Conservation (phyloP, 169 alveolate genomes). For the Plasmodium vivax region DNA sequence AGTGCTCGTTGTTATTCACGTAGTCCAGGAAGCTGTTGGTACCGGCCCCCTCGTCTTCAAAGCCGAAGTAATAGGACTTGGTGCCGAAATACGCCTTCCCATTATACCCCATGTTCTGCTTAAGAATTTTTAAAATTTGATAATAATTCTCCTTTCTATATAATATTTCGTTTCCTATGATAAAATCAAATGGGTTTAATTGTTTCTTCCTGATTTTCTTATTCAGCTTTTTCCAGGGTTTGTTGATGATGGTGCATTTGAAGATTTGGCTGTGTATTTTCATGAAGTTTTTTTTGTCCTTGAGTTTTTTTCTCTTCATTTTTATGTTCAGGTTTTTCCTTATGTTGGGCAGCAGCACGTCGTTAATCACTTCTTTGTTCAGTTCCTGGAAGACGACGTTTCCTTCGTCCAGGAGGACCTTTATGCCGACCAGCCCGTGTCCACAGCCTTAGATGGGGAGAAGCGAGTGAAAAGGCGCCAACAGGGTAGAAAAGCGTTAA, state of each 20-base stretch:
- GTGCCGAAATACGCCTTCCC: constrained; percentile 73
- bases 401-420: constrained; percentile 29
- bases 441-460: constrained; percentile 39
- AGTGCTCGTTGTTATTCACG: constrained; percentile 44
- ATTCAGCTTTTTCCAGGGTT: constrained; percentile 59
- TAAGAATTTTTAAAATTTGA: constrained; percentile 25
- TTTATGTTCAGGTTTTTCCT: constrained; percentile 36
- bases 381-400: constrained; percentile 69
- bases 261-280: constrained; percentile 2
- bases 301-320: constrained; percentile 32
- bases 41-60: constrained; percentile 72
- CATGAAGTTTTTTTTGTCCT: constrained; percentile 29
- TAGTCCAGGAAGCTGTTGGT: constrained; percentile 46
- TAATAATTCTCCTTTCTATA: constrained; percentile 70
- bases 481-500: not conserved
- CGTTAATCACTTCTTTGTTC: constrained; percentile 66
- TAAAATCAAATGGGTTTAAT: constrained; percentile 53
- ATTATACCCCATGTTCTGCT: constrained; percentile 5
- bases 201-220: constrained; percentile 17
- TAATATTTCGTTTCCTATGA: constrained; percentile 71
- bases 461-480: not conserved
- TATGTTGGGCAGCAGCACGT: constrained; percentile 63
- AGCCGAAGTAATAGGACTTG: constrained; percentile 68
- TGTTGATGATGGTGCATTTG: constrained; percentile 42
- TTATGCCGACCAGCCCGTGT: constrained; percentile 56